Base-by-base conservation (phyloP, 345 rosid species). In the Lepidium africanum region DNA sequence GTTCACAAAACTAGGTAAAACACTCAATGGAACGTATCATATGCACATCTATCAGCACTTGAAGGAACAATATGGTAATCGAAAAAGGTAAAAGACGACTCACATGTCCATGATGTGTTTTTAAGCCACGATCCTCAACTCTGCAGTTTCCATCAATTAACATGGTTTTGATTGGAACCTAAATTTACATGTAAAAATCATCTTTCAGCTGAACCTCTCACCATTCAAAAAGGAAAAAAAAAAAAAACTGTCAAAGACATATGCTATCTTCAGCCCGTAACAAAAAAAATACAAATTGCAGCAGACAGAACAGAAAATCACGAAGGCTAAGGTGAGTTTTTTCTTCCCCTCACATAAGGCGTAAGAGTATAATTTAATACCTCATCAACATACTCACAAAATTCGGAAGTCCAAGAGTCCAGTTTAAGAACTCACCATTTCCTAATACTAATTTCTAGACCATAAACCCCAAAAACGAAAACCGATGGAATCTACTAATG, bases 111-210 rank as follows among this genome's bases (percentile, higher is more conserved):
- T 90, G 96, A 41, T 93, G 99, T 27, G 90, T 84, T 90, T 93
- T 93, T 91, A 93, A 79, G 67, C 99, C 99, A 50, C 97, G 92
- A 81, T 93, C 99, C 82, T 93, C 99, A 60, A 91, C 99, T 73
- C 99, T 82, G 81, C 96, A 93, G 52, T 87, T 93, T 19, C 99
- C 99, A 73, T 90, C 99, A 66, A 93, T 83, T 67, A 93, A 55
- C 79, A 93, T 56, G 15, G 96, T 90, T 85, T 93, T 93, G 84
- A 93, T 86, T 10, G 99, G 99, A 37, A 93, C 95, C 99, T 93
- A 67, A 67, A 19, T 37, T 4, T 69, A 55, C 64, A 80, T 15
- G 27, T 13, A 19, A 32, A 47, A 43, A 6, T 3, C 64, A 74
- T 67, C 51, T 6, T 25, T 71, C 12, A 62, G 56, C 54, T 3